Evolutionary conservation across 768 basidiomycete species (phyloP), one percentile per base, ranked within the genome.

Genomic region (Tricholoma terreum): DNA sequence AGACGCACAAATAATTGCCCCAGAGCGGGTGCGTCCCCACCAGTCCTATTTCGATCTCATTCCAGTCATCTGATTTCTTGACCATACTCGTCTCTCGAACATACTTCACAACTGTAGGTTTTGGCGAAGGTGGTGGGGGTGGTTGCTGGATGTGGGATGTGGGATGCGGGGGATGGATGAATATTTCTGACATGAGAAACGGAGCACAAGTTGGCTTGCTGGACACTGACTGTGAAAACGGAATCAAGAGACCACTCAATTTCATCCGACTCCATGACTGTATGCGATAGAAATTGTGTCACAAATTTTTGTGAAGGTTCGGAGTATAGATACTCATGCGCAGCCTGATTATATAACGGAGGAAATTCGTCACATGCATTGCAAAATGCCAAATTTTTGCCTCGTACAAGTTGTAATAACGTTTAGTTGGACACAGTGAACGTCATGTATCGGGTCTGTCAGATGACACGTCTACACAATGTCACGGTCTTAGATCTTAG

Each of bases 21-120:
- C 90, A 93, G 4, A 93, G 73, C 1, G 90, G 86, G 65, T 92
- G 92, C 1, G 81, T 80, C 12, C 92, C 92, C 0, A 94, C 89
- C 6, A 94, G 78, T 58, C 83, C 74, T 38, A 94, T 86, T 5
- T 73, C 70, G 14, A 94, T 75, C 33, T 77, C 69, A 10, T 70
- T 61, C 78, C 78, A 77, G 31, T 71, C 68, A 21, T 62, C 50
- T 8, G 34, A 27, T 31, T n/a, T 9, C 46, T 52, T 14, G 48
- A 46, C 21, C 55, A 38, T 35, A 58, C 57, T 24, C 68, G 48
- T 19, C 56, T 76, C 73, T 12, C 86, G 80, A 14, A 67, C 61
- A 65, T 84, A 90, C 0, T 73, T 75, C 1, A 77, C 72, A 7
- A 77, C 60, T 0, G 86, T 87, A 2, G 87, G 79, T 65, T 81